Percentiles rank a stretch among this genome's conserved stretches.
These are phyloP conservation scores for Cicer bijugum DNA, from an alignment of 306 rosid species.

Conservation along the genomic window DNA sequence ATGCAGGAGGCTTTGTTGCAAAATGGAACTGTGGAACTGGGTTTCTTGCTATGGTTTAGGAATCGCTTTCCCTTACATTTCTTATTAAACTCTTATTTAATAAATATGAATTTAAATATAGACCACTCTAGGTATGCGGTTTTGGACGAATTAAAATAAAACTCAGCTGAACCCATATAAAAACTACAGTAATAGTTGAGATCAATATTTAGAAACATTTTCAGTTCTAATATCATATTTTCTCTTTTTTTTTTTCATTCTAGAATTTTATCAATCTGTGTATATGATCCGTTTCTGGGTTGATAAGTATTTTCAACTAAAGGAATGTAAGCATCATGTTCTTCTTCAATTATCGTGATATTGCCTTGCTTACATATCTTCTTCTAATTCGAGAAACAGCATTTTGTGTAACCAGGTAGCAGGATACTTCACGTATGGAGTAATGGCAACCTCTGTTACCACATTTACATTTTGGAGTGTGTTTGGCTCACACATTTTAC, in stretches of 20 bases:
- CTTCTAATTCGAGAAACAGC: conserved; percentile 14
- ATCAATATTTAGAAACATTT: conserved; percentile 11
- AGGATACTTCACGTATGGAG: conserved; percentile 97
- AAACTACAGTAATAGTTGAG: not conserved
- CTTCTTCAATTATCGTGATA: conserved; percentile 4
- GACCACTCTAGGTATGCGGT: conserved; percentile 2
- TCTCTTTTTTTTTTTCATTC: not conserved
- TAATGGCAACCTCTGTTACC: conserved; percentile 84
- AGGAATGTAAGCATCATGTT: not conserved
- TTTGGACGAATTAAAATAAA: not conserved
- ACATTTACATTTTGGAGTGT: conserved; percentile 87
- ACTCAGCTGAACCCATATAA: not conserved
- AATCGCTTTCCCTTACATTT: conserved; percentile 5
- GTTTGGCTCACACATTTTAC: conserved; percentile 70
- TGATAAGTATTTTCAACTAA: not conserved
- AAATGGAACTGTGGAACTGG: not conserved
- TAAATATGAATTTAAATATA: not conserved
- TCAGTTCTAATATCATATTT: not conserved
- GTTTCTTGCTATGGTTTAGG: not conserved
- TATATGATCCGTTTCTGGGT: not conserved
- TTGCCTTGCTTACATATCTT: conserved; percentile 27
- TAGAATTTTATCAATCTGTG: not conserved
- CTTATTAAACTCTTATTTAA: not conserved
- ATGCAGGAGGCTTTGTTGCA: not conserved
- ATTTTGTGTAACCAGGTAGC: conserved; percentile 70